Evolutionary conservation across 225 moss, liverwort and hornwort species (phyloP), one percentile per base, ranked within the genome.

Genomic region (Thuidium tamariscinum): DNA sequence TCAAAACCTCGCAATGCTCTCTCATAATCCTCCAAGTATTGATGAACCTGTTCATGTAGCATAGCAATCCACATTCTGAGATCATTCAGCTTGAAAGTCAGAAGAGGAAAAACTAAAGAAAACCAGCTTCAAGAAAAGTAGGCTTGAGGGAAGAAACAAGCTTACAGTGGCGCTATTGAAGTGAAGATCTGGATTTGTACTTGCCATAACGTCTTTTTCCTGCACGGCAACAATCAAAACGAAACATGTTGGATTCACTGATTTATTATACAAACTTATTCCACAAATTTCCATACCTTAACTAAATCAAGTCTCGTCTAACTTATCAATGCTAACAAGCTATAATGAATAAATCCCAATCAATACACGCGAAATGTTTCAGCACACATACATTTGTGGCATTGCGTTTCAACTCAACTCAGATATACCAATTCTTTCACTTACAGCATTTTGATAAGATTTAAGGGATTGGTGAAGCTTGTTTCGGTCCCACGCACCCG

Each of bases 141-240:
- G 82, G 82, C 72, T 85, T 29, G 63, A 62, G 82, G 85, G 57
- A 82, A 72, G 55, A 67, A 66, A 55, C 56, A 86, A 88, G 59
- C 93, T 93, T 83, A 93, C 93, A 88, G 90, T 94, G 74, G 94
- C 94, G 39, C 92, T 94, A 89, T 93, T 94, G 75, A 93, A 94
- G 83, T 94, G 94, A 84, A 94, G 94, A 66, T 94, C 93, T 83
- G 92, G 92, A 91, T 93, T 94, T 88, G 90, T 86, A 84, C 93
- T 93, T 60, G 91, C 92, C 89, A 93, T 78, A 18, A 71, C 90
- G n/a, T 94, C 91, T 72, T 94, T 94, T 88, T 92, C 94, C 93
- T 93, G 69, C 74, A 88, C 46, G 30, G 34, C 74, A 82, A 81
- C 54, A 79, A 80, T 69, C 30, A 18, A 82, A 80, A 79, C 22